Conservation (phyloP, 2,329 filamentous ascomycete species). For the Geoglossum cookeanum region DNA sequence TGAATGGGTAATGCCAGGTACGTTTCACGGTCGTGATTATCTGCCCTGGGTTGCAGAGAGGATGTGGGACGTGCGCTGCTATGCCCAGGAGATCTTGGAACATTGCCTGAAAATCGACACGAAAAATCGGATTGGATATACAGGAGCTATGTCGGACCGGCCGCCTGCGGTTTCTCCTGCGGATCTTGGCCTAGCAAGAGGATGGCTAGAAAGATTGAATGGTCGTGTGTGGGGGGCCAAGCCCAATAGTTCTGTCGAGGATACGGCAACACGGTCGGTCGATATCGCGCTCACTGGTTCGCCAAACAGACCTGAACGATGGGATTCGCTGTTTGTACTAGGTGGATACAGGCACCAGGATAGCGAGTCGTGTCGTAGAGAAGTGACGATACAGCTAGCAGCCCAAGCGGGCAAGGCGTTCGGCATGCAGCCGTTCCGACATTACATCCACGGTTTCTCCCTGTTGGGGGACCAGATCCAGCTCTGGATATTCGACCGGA, state of each 20-base stretch:
- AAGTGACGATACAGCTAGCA: neutral
- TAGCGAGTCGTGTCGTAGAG: neutral
- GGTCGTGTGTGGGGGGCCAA: neutral
- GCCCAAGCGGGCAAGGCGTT: slow-evolving; percentile 14
- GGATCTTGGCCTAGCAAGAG: neutral
- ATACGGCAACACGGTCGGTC: neutral
- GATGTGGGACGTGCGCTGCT: neutral
- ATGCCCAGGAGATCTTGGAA: neutral
- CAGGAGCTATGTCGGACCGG: too few species aligned
- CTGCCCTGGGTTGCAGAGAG: neutral
- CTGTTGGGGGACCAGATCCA: neutral
- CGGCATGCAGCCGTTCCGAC: slow-evolving; percentile 16
- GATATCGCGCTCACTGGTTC: neutral
- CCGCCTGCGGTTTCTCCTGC: too few species aligned
- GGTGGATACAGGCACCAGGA: neutral
- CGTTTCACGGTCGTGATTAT: neutral
- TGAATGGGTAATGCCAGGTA: neutral
- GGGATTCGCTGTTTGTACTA: neutral
- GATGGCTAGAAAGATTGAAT: neutral
- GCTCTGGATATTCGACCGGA: slow-evolving; percentile 9
- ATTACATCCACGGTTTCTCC: slow-evolving; percentile 18
- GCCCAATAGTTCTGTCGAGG: neutral
- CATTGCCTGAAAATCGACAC: neutral
- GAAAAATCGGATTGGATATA: neutral
- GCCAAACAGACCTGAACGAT: neutral